These are phyloP conservation scores for Kwoniella dendrophila DNA, from an alignment of 768 basidiomycete genomes.

Conservation along the genomic window DNA sequence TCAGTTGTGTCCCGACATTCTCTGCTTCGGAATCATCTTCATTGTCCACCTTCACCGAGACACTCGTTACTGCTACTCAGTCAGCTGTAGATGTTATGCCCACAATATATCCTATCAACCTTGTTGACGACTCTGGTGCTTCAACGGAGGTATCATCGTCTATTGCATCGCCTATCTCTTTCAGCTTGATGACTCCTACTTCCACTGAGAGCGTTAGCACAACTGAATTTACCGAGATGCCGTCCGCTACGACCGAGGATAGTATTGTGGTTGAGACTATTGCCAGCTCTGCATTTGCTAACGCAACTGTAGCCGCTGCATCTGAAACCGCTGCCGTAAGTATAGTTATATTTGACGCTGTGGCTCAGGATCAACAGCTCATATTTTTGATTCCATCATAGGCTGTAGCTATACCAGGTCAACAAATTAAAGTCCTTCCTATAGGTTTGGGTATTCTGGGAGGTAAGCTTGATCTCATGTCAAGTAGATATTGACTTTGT, in stretches of 20 bases:
- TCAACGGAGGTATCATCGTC: too few species aligned
- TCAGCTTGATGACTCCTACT: too few species aligned
- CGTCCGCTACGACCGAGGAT: neutral
- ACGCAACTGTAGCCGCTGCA: neutral
- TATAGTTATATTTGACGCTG: neutral
- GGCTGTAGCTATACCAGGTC: slow-evolving; percentile 33
- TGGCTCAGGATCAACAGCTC: neutral
- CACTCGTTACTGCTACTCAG: too few species aligned
- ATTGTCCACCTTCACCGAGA: too few species aligned
- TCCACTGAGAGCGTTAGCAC: too few species aligned
- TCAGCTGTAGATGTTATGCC: too few species aligned
- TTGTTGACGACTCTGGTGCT: too few species aligned
- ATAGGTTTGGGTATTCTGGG: slow-evolving; percentile 51
- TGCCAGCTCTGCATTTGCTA: neutral
- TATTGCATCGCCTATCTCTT: too few species aligned
- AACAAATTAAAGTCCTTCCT: slow-evolving; percentile 38
- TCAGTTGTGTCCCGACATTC: too few species aligned
- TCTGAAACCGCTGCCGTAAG: slow-evolving; percentile 13
- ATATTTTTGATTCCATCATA: slow-evolving; percentile 5
- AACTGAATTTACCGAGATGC: neutral
- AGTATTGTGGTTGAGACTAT: neutral
- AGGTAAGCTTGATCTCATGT: slow-evolving; percentile 16
- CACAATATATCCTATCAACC: too few species aligned
- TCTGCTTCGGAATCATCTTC: too few species aligned
- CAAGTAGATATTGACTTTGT: neutral